Evolutionary conservation across 2,329 filamentous ascomycete genomes (phyloP).

Genomic region (Venturia aucupariae): DNA sequence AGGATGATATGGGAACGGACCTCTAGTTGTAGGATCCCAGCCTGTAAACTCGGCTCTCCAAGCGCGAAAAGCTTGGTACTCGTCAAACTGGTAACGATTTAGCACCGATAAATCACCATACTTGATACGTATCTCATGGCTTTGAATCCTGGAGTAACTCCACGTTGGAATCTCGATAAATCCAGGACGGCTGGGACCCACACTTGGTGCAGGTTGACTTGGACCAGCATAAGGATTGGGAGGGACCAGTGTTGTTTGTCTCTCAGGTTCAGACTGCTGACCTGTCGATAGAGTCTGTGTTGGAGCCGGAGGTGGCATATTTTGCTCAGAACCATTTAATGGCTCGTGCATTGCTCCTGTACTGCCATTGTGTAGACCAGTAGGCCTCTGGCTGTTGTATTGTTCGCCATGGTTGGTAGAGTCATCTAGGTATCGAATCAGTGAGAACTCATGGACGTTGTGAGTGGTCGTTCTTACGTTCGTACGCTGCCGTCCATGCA

Average conservation of each 20-base stretch:
- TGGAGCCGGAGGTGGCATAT: no score
- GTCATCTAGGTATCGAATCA: background rate
- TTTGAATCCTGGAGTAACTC: background rate
- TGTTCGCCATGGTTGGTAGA: no score
- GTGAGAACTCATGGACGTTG: background rate
- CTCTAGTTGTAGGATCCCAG: no score
- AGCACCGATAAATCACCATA: background rate
- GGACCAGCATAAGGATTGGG: no score
- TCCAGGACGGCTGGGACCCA: no score
- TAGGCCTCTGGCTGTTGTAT: no score
- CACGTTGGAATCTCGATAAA: no score
- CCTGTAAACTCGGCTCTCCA: background rate
- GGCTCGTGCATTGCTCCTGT: background rate
- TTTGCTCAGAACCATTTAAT: background rate
- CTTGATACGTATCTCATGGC: background rate
- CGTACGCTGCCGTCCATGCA: no score
- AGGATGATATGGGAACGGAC: no score
- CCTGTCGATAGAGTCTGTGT: background rate
- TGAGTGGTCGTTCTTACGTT: background rate
- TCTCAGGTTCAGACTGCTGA: background rate
- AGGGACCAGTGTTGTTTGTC: background rate
- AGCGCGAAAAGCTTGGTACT: background rate
- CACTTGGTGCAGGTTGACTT: background rate
- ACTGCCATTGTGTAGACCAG: background rate
- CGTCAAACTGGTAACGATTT: background rate